These are phyloP conservation scores for Pseudonectria foliicola DNA, from an alignment of 2,329 filamentous ascomycete species.

Conservation along the genomic window DNA sequence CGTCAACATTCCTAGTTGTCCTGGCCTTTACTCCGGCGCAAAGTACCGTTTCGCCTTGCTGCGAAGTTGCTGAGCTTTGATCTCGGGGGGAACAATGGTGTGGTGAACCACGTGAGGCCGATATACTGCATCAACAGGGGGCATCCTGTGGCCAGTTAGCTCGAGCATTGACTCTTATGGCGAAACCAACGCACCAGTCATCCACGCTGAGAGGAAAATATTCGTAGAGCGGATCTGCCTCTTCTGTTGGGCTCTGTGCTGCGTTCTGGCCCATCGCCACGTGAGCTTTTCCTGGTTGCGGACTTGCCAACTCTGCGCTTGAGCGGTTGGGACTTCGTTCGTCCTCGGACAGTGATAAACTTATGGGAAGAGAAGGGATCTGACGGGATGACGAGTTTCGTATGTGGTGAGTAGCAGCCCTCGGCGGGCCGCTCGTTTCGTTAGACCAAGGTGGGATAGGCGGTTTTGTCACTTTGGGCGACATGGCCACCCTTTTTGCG, in stretches of 20 bases:
- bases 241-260: constrained; percentile 61
- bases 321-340: constrained; percentile 50
- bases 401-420: constrained; percentile 12
- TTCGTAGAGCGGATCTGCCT: constrained; percentile 81
- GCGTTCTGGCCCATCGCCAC: constrained; percentile 27
- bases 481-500: constrained; percentile 46
- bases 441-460: constrained; percentile 46
- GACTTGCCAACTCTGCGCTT: constrained; percentile 44
- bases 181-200: constrained; percentile 71
- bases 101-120: constrained; percentile 91
- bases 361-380: constrained; percentile 35
- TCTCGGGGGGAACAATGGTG: constrained; percentile 61
- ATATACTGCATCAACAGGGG: constrained; percentile 83
- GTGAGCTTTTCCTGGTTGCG: constrained; percentile 36
- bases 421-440: constrained; percentile 24
- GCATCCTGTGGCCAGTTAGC: constrained; percentile 50
- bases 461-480: constrained; percentile 43
- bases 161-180: too few species aligned
- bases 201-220: constrained; percentile 89
- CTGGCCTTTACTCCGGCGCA: constrained; percentile 46
- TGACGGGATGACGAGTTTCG: constrained; percentile 20
- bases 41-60: constrained; percentile 68
- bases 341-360: constrained; percentile 52
- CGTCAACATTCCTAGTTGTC: constrained; percentile 7
- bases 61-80: constrained; percentile 60